Evolutionary conservation across 768 basidiomycete genomes (phyloP).

Genomic region (Boletus edulis): DNA sequence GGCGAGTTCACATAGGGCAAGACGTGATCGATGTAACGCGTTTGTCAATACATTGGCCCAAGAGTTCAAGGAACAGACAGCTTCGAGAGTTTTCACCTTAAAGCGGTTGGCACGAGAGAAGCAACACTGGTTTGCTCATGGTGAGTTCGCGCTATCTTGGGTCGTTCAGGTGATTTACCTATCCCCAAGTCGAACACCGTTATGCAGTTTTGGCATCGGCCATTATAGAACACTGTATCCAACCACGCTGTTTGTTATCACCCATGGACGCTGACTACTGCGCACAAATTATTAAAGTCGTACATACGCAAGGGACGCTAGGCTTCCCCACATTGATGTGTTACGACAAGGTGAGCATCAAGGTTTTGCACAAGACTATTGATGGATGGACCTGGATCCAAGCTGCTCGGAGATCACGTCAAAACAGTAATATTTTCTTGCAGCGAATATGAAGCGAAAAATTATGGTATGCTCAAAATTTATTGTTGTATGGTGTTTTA

Average conservation of each 20-base stretch:
- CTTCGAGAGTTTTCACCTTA: conserved; percentile 68
- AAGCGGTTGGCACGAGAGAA: conserved; percentile 79
- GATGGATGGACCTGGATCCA: conserved; percentile 1
- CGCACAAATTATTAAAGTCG: conserved; percentile 82
- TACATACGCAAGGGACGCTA: conserved; percentile 86
- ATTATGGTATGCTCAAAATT: conserved; percentile 63
- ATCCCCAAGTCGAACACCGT: conserved; percentile 29
- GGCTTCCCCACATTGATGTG: conserved; percentile 84
- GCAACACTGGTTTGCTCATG: conserved; percentile 76
- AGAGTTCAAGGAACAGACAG: conserved; percentile 76
- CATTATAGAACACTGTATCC: conserved; percentile 88
- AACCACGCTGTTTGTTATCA: conserved; percentile 88
- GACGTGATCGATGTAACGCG: conserved; percentile 64
- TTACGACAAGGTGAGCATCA: conserved; percentile 68
- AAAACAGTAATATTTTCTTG: conserved; percentile 87
- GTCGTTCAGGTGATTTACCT: conserved; percentile 6
- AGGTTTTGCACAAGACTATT: not conserved
- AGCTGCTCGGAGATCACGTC: conserved; percentile 86
- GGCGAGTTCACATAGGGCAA: conserved; percentile 55
- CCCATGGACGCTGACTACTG: conserved; percentile 97
- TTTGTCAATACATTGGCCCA: conserved; percentile 57
- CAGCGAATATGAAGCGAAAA: conserved; percentile 94
- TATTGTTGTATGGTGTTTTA: not conserved
- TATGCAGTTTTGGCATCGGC: conserved; percentile 52
- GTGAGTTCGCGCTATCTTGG: conserved; percentile 28